Evolutionary conservation across 2,329 filamentous ascomycete genomes (phyloP), one percentile per base, ranked within the genome.

Genomic region (Verticillium tricorpus): DNA sequence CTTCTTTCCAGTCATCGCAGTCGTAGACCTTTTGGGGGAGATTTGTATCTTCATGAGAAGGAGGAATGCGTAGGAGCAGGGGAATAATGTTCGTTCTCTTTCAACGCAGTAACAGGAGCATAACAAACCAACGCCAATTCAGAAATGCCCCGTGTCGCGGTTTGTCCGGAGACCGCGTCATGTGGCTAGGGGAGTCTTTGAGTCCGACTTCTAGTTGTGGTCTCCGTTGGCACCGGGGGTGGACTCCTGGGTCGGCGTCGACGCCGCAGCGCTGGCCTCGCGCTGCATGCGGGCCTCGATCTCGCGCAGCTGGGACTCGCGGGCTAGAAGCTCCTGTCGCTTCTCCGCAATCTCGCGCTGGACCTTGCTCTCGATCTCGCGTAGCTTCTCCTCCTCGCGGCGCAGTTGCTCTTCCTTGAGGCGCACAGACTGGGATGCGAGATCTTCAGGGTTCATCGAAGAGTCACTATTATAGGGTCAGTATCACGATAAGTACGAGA

Each of bases 271-370:
- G 73, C 85, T 89, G 67, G 88, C 84, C 80, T 96, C 92, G 76
- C 93, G 89, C 74, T 93, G 89, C 94, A 98, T 97, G 74, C 94
- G 90, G 66, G 93, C 94, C 80, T 98, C 94, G 75, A 99, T 97
- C 84, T 99, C 95, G 80, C 95, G 94, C 71, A 99, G 88, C 82
- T 99, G 95, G 73, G 93, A 97, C 83, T 99, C 95, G 78, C 95
- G 93, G 67, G 95, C 95, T 79, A 99, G 77, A 65, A 99, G 86
- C 80, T 99, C 95, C 82, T 99, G 95, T 82, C 95, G 89, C 88
- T 99, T 99, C 87, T 98, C 95, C 81, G 97, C 97, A 83, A 99
- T 99, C 81, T 99, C 95, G 75, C 95, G 92, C 83, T 99, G 95
- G 66, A 99, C 95, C 89, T 99, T 99, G 83, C 97, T 85, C 77